Percentiles rank a stretch among this genome's conserved stretches.
These are phyloP conservation scores for Daucus carota DNA, from an alignment of 129 eudicot genomes.

Conservation along the genomic window DH1_v3.0 NC_030387.2:39619001-39619500, in stretches of 20 bases:
- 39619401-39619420: too few relatives aligned
- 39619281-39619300: too few relatives aligned
- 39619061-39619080: neutral
- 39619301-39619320: too few relatives aligned
- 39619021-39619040: neutral
- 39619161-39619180: conserved; percentile 71
- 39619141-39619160: conserved; percentile 56
- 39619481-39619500: too few relatives aligned
- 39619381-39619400: neutral
- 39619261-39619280: neutral
- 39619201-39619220: conserved; percentile 70
- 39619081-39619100: neutral
- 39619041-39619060: too few relatives aligned
- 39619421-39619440: too few relatives aligned
- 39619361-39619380: too few relatives aligned
- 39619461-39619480: too few relatives aligned
- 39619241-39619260: conserved; percentile 54
- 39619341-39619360: too few relatives aligned
- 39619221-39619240: conserved; percentile 78
- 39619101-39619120: neutral
- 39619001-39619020: neutral
- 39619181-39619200: conserved; percentile 64
- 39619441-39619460: neutral
- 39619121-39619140: neutral
- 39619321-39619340: too few relatives aligned